These are phyloP conservation scores for Mimosa bimucronata DNA, from an alignment of 306 rosid genomes.

Conservation along the genomic window DNA sequence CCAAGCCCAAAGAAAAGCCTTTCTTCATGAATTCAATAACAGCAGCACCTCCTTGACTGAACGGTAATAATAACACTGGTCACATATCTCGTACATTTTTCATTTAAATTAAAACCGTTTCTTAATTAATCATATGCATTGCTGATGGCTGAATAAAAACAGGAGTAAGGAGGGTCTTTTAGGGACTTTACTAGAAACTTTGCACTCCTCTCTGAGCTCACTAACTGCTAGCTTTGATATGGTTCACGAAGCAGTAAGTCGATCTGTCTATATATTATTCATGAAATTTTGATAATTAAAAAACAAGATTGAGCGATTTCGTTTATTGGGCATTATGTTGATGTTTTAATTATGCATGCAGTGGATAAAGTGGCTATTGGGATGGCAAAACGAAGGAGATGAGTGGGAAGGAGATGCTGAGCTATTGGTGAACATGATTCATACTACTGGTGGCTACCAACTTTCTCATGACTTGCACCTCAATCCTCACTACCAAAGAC, in stretches of 20 bases:
- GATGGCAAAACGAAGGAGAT: constrained; percentile 52
- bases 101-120: no score
- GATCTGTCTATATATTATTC: neutral
- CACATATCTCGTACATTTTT: neutral
- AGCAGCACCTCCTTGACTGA: neutral
- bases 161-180: constrained; percentile 41
- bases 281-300: no score
- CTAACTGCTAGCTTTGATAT: neutral
- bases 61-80: neutral
- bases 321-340: neutral
- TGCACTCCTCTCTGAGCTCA: neutral
- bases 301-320: no score
- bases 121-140: neutral
- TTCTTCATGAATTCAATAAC: constrained; percentile 45
- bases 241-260: neutral
- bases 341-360: neutral
- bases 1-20: constrained; percentile 38
- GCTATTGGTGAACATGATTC: constrained; percentile 50
- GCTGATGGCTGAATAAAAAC: constrained; percentile 45
- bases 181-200: constrained; percentile 46
- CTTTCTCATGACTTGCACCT: constrained; percentile 31
- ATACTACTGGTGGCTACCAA: constrained; percentile 46
- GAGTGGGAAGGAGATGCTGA: constrained; percentile 46
- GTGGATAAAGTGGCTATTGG: constrained; percentile 63
- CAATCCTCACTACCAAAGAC: no score